Percentiles rank a stretch among this genome's conserved stretches.
These are phyloP conservation scores for Voacanga thouarsii DNA, from an alignment of 257 asterid species.

Conservation along the genomic window DNA sequence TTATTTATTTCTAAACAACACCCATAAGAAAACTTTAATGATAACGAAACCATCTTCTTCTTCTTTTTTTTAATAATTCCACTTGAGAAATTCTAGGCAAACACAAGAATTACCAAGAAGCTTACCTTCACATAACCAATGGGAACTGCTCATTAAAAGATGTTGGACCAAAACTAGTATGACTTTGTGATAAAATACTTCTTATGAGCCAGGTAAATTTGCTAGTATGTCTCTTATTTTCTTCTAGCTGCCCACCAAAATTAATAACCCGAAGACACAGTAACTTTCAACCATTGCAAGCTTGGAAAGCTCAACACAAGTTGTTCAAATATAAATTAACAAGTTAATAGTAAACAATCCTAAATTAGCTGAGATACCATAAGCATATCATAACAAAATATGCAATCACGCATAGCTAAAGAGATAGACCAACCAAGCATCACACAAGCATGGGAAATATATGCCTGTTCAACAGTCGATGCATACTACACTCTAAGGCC, in stretches of 20 bases:
- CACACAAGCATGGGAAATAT: constrained; percentile 17
- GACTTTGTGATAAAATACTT: constrained; percentile 28
- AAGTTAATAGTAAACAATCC: constrained; percentile 34
- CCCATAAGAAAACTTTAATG: constrained; percentile 16
- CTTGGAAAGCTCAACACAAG: constrained; percentile 70
- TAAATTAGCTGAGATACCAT: constrained; percentile 7
- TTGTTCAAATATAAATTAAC: constrained; percentile 41
- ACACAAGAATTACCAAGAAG: constrained; percentile 16
- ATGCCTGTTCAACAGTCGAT: constrained; percentile 63
- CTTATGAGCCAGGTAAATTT: constrained; percentile 39
- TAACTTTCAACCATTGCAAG: no score
- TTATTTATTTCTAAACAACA: constrained; percentile 19
- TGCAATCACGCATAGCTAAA: not conserved
- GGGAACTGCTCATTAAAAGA: constrained; percentile 40
- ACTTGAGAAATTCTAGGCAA: constrained; percentile 22
- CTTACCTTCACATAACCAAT: constrained; percentile 13
- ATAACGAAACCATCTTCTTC: constrained; percentile 17
- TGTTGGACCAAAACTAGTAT: constrained; percentile 31
- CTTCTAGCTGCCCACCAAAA: constrained; percentile 37
- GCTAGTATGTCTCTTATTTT: constrained; percentile 27
- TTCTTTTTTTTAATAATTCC: constrained; percentile 13
- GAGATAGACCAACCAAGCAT: not conserved
- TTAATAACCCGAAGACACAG: no score
- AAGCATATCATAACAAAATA: not conserved
- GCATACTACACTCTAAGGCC: constrained; percentile 81